Evolutionary conservation across 1,284 basidiomycete species (phyloP).

Genomic region (Heterobasidion occidentale): DNA sequence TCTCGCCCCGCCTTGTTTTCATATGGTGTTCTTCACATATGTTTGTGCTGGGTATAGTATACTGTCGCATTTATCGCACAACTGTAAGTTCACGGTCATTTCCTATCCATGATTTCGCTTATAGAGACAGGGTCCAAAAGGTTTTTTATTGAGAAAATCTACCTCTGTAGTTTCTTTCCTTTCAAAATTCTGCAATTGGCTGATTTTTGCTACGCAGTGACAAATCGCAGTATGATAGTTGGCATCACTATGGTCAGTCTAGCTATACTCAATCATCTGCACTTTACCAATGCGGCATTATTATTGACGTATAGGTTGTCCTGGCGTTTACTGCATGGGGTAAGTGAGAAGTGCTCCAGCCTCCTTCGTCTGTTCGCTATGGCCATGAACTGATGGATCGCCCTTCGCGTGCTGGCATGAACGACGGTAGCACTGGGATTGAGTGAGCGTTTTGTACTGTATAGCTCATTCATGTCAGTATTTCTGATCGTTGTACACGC

Average conservation of each 20-base stretch:
- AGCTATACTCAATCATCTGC: background rate
- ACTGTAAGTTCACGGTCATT: background rate
- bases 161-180: background rate
- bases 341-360: background rate
- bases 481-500: background rate
- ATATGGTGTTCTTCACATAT: background rate
- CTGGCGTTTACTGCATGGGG: background rate
- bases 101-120: background rate
- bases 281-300: background rate
- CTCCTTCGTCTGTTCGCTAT: background rate
- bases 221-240: background rate
- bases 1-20: background rate
- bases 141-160: background rate
- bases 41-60: background rate
- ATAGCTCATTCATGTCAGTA: background rate
- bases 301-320: background rate
- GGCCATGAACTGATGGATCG: too few species aligned
- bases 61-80: background rate
- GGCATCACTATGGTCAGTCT: background rate
- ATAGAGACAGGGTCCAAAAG: background rate
- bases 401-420: too few species aligned
- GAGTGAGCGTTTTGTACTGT: background rate
- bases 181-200: background rate
- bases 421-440: background rate
- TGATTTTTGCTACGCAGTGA: background rate